A percentile compares a stretch with the other conserved stretches of the same genome.
phyloP scores from a whole-genome alignment of 2,329 filamentous ascomycete species.

The Seiridium cupressi region DNA sequence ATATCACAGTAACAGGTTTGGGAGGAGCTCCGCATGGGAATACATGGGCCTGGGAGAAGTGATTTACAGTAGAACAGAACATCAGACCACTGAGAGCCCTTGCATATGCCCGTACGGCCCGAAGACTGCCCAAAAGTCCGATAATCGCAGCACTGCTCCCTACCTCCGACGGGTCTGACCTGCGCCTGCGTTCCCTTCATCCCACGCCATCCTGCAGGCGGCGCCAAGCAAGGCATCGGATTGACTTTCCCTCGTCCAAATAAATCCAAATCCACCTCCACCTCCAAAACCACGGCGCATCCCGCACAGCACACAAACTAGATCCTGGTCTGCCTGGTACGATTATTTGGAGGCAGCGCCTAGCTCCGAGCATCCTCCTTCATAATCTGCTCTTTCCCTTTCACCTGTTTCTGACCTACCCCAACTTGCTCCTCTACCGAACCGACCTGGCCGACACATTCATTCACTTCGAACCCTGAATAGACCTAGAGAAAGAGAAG shows the following conservation, averaged over 20 bases:
- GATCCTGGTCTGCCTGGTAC: neutral
- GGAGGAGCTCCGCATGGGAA: too few relatives aligned
- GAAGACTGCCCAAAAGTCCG: neutral
- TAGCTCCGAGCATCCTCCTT: neutral
- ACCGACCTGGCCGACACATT: neutral
- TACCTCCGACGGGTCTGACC: neutral
- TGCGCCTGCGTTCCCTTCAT: neutral
- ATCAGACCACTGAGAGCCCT: neutral
- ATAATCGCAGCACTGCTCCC: neutral
- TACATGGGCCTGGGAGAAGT: too few relatives aligned
- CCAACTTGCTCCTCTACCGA: neutral
- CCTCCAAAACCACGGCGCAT: slow-evolving; percentile 1
- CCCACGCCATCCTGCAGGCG: neutral
- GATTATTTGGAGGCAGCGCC: neutral
- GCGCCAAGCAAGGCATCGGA: neutral
- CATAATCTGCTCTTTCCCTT: neutral
- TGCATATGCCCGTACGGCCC: neutral
- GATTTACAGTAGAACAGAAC: neutral
- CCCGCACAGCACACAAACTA: neutral
- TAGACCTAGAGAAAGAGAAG: neutral
- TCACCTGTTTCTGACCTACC: neutral
- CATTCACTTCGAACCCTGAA: neutral
- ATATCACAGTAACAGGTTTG: neutral
- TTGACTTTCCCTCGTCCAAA: neutral
- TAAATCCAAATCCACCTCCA: neutral